Base-by-base conservation (phyloP, 352 stramenopile genomes). In the Phytophthora sp. region DNA sequence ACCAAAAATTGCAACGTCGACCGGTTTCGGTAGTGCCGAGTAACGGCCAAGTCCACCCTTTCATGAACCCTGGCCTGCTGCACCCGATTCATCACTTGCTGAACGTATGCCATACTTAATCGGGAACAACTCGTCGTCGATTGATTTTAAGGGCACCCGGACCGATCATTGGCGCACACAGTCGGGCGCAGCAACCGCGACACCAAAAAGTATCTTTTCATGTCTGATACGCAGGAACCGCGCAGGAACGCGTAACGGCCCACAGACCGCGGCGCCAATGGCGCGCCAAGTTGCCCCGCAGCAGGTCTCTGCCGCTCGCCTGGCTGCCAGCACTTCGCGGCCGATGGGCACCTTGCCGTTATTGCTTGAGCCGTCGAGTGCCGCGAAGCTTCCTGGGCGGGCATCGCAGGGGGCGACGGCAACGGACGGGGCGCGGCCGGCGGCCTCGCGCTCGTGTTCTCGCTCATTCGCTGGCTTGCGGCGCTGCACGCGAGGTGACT, bases 311-410 rank as follows among this genome's bases (percentile, higher is more conserved):
- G 39, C 58, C 58, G 48, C 44, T 46, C 62, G 62, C 62, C 62
- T 66, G 62, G 62, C 62, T 71, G 62, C 62, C 7, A 11, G 20
- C 28, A 51, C 55, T 65, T 66, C 55, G 28, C 48, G 39, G 26
- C 50, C 62, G 48, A 70, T 66, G 54, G 62, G 55, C 62, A 65
- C 9, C 13, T 67, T 62, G 62, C 62, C 55, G 55, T 66, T 71
- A 62, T 62, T 32, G 37, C 27, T 53, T 54, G 46, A 65, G 54
- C 38, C 17, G 15, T 55, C 54, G 51, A 41, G 34, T 68, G 63
- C 63, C 34, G 43, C 63, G 63, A 72, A 72, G 31, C 28, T 72
- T 72, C 63, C 61, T 53, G 20, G 38, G 63, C 18, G 57, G 42
- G 35, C 48, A 45, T 63, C 54, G 62, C 46, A 70, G 54, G 54